Percentiles rank a stretch among this genome's conserved stretches.
Evolutionary conservation across 208 protist species (phyloP).

Genomic region (Crithidia fasciculata): DNA sequence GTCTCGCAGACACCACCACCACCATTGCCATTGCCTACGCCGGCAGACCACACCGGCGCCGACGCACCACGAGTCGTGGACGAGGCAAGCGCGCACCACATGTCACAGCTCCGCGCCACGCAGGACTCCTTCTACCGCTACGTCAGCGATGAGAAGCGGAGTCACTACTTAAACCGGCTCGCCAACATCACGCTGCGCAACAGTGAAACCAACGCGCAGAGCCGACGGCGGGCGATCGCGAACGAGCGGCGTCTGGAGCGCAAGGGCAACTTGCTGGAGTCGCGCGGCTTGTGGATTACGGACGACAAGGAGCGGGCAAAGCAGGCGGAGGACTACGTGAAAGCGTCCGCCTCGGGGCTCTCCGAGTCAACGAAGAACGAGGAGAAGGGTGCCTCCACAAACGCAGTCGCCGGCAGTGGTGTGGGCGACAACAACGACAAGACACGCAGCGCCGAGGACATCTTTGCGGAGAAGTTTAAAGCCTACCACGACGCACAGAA

Average conservation of each 20-base stretch:
- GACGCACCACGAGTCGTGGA: too few species aligned
- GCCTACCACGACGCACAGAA: slow-evolving; percentile 33
- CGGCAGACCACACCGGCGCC: neutral
- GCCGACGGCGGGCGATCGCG: slow-evolving; percentile 62
- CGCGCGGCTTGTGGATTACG: slow-evolving; percentile 70
- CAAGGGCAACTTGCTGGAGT: slow-evolving; percentile 70
- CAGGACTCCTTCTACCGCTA: slow-evolving; percentile 65
- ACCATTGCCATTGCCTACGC: neutral
- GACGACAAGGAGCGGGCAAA: slow-evolving; percentile 66
- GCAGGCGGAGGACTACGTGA: slow-evolving; percentile 59
- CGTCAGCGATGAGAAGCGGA: slow-evolving; percentile 61
- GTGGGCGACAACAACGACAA: slow-evolving; percentile 17
- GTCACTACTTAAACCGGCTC: slow-evolving; percentile 61
- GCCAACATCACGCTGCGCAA: slow-evolving; percentile 69
- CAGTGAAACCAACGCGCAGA: slow-evolving; percentile 51
- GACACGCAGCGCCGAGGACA: slow-evolving; percentile 14
- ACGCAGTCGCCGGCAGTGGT: neutral
- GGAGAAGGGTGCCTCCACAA: slow-evolving; percentile 8
- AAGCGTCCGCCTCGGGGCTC: slow-evolving; percentile 17
- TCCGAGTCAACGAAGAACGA: slow-evolving; percentile 19
- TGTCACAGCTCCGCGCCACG: slow-evolving; percentile 41
- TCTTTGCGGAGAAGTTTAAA: slow-evolving; percentile 36
- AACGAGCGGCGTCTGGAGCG: slow-evolving; percentile 65
- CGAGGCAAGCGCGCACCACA: too few species aligned
- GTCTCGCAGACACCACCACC: slow-evolving; percentile 21